These are phyloP conservation scores for Chlorella sp. DNA, from an alignment of 139 green algal genomes.

Conservation along the genomic window DNA sequence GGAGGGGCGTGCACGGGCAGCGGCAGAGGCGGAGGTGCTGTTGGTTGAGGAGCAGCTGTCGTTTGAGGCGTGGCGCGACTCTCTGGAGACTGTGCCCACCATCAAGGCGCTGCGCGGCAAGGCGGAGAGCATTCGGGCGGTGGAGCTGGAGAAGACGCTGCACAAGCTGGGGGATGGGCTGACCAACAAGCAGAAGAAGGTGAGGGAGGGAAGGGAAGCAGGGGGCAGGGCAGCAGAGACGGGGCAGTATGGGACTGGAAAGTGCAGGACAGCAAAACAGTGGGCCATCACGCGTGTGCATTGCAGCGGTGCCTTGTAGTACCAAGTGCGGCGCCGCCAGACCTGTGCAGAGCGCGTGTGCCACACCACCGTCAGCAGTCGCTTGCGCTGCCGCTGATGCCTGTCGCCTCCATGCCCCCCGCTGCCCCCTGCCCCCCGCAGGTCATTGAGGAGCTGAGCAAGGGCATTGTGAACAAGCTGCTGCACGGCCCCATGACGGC, in stretches of 20 bases:
- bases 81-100: conserved; percentile 97
- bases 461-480: conserved; percentile 99
- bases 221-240: background rate
- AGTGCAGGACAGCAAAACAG: too few species aligned
- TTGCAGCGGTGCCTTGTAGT: too few species aligned
- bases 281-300: too few species aligned
- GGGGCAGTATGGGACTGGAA: too few species aligned
- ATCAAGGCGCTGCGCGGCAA: conserved; percentile 98
- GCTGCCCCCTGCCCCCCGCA: background rate
- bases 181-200: conserved; percentile 96
- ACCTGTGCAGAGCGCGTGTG: too few species aligned
- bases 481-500: conserved; percentile 98
- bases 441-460: conserved; percentile 94
- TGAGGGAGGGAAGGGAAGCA: background rate
- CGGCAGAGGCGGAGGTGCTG: conserved; percentile 75
- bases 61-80: conserved; percentile 98
- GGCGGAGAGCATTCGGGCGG: conserved; percentile 86
- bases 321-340: too few species aligned
- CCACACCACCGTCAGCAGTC: background rate
- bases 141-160: conserved; percentile 95
- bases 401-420: background rate
- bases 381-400: background rate
- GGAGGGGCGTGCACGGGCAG: conserved; percentile 79
- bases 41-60: conserved; percentile 73
- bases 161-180: conserved; percentile 89